Evolutionary conservation across 371 early-diverging fungal genomes (phyloP).

Genomic region (Blyttiomyces sp.): DNA sequence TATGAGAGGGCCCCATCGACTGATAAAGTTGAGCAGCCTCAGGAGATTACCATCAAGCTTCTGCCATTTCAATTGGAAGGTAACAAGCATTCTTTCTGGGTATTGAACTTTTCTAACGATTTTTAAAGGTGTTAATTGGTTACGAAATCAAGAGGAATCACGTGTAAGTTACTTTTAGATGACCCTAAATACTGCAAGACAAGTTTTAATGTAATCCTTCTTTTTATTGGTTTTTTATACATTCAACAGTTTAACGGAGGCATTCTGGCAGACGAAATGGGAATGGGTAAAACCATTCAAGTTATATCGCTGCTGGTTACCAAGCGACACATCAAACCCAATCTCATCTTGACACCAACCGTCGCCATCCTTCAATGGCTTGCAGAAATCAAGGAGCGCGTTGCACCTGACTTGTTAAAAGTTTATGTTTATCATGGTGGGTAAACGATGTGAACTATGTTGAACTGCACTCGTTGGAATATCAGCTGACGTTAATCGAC

Average conservation of each 20-base stretch:
- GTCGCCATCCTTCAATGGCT: slow-evolving; percentile 87
- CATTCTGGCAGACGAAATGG: slow-evolving; percentile 86
- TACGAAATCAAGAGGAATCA: slow-evolving; percentile 21
- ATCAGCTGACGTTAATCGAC: too few species aligned
- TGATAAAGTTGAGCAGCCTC: slow-evolving; percentile 50
- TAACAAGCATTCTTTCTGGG: slow-evolving; percentile 80
- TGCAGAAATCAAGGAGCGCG: slow-evolving; percentile 73
- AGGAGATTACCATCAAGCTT: slow-evolving; percentile 66
- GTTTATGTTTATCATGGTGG: slow-evolving; percentile 74
- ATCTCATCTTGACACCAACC: slow-evolving; percentile 83
- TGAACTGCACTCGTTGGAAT: neutral
- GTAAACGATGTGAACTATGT: neutral
- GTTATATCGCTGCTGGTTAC: slow-evolving; percentile 80
- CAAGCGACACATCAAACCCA: slow-evolving; percentile 64
- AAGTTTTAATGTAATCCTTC: too few species aligned
- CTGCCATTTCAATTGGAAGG: slow-evolving; percentile 89
- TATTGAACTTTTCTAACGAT: slow-evolving; percentile 34
- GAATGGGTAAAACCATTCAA: slow-evolving; percentile 99
- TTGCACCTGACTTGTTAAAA: slow-evolving; percentile 51
- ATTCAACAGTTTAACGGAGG: slow-evolving; percentile 70
- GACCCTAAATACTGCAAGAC: too few species aligned
- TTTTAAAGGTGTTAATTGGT: slow-evolving; percentile 12
- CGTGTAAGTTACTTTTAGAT: too few species aligned
- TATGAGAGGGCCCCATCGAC: slow-evolving; percentile 10
- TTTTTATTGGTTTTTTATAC: too few species aligned